Conservation (phyloP, 2,329 filamentous ascomycete genomes). For the Aphanocladium album region DNA sequence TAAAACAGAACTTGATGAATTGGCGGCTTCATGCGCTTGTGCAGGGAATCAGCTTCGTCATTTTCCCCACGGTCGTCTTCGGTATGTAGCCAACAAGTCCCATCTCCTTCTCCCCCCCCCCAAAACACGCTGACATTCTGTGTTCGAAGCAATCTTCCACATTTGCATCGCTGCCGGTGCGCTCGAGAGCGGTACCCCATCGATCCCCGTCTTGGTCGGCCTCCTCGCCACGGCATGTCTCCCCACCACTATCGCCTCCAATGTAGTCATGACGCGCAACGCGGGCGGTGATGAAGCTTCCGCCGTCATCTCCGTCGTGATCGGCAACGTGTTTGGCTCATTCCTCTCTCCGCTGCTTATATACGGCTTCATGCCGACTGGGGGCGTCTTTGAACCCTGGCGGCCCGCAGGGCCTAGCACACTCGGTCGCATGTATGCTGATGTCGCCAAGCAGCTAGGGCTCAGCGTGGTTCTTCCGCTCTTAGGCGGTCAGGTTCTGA, state of each 20-base stretch:
- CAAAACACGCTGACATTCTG: background rate
- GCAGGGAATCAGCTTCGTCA: conserved; percentile 61
- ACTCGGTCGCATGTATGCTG: conserved; percentile 57
- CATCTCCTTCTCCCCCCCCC: background rate
- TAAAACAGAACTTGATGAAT: conserved; percentile 56
- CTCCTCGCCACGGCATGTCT: conserved; percentile 63
- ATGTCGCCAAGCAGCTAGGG: conserved; percentile 64
- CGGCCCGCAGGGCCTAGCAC: conserved; percentile 48
- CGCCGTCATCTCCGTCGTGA: conserved; percentile 61
- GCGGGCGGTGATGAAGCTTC: conserved; percentile 64
- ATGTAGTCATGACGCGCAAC: conserved; percentile 67
- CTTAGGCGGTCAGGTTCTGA: conserved; percentile 54
- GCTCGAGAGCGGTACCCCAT: conserved; percentile 51
- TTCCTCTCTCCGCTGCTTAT: conserved; percentile 63
- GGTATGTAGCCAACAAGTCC: conserved; percentile 31
- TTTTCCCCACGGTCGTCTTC: conserved; percentile 60
- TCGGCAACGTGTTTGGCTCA: conserved; percentile 64
- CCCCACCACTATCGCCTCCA: conserved; percentile 68
- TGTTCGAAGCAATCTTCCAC: conserved; percentile 36
- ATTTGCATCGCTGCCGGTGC: conserved; percentile 43
- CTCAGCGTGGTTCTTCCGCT: conserved; percentile 63
- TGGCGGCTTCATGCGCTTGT: conserved; percentile 65
- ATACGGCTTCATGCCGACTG: conserved; percentile 52
- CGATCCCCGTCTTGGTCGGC: conserved; percentile 60
- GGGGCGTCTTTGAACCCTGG: conserved; percentile 50